Base-by-base conservation (phyloP, 2,329 filamentous ascomycete species). In the Aureobasidium sp. region DNA sequence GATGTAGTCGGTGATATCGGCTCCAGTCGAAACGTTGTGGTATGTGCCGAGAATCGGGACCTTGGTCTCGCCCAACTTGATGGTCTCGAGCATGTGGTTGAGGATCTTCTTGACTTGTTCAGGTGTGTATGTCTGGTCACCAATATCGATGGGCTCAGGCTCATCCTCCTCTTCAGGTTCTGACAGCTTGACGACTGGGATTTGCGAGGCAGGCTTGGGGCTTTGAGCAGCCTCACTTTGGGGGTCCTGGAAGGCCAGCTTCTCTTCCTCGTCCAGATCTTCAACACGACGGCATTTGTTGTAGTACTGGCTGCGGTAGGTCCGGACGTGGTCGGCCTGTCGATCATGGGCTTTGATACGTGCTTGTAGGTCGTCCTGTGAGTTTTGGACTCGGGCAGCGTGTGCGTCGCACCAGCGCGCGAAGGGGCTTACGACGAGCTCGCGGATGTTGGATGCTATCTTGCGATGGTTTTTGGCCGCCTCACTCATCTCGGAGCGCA, bases 251-350 rank as follows among this genome's bases (percentile, higher is more conserved):
- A 99, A 99, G 42, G 92, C 94, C 61, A 99, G 83, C 77, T 99
- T 97, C 75, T 97, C 96, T 79, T 99, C 95, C 76, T 99, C 94
- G 74, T 99, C 94, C 64, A 97, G 79, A 72, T 99, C 94, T 74
- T 99, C 95, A 7, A 97, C 88, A 65, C 97, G 80, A 55, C 95
- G 88, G 74, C 94, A 99, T 78, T 97, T 99, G 81, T 97, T 99
- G 83, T 97, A 97, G 77, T 99, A 99, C 69, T 90, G 89, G 75
- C 90, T 96, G 66, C 94, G 87, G 69, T 97, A 84, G 78, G 97
- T 97, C 81, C 91, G 91, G 65, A 96, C 91, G 23, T 84, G 76
- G 65, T 99, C 94, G 63, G 89, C 88, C 75, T 99, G 95, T 68
- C 89, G 90, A 73, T 96, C 91, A 75, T 97, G 91, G 65, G 89